Percentiles rank a stretch among this genome's conserved stretches.
Conservation (phyloP, 2,329 filamentous ascomycete species). For the Pestalotiopsis sp. region DNA sequence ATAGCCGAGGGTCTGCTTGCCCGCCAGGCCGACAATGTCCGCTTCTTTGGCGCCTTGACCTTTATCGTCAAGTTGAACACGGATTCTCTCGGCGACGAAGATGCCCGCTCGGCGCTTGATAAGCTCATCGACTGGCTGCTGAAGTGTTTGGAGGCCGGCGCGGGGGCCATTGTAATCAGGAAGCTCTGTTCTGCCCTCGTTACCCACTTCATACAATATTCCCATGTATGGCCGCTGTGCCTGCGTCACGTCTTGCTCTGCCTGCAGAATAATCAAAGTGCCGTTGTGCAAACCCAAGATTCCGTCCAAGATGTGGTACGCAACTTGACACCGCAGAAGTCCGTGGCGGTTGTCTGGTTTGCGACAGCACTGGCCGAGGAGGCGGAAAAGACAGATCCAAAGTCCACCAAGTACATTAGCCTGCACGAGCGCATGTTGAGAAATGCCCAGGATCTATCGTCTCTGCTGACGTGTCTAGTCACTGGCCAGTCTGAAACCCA, state of each 20-base stretch:
- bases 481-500: conserved; percentile 23
- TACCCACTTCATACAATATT: conserved; percentile 74
- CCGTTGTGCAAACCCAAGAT: conserved; percentile 45
- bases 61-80: conserved; percentile 93
- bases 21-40: conserved; percentile 71
- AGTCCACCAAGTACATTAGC: conserved; percentile 50
- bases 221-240: conserved; percentile 66
- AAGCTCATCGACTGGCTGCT: conserved; percentile 66
- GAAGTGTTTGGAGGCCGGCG: conserved; percentile 50
- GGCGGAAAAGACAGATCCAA: conserved; percentile 66
- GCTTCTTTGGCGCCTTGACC: conserved; percentile 91
- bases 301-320: conserved; percentile 46
- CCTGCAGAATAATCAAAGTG: conserved; percentile 47
- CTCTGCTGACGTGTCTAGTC: conserved; percentile 45
- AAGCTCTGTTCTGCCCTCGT: conserved; percentile 80
- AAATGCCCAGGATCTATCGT: conserved; percentile 52
- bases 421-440: conserved; percentile 53
- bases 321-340: conserved; percentile 48
- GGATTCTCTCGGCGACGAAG: conserved; percentile 69
- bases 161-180: conserved; percentile 63
- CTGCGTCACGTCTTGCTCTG: conserved; percentile 65
- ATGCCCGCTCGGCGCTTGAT: conserved; percentile 60
- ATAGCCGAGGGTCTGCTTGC: conserved; percentile 76
- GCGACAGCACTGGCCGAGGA: conserved; percentile 65
- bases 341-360: conserved; percentile 67